Evolutionary conservation across 441 rosid species (phyloP).

Genomic region (Populus trichocarpa): DNA sequence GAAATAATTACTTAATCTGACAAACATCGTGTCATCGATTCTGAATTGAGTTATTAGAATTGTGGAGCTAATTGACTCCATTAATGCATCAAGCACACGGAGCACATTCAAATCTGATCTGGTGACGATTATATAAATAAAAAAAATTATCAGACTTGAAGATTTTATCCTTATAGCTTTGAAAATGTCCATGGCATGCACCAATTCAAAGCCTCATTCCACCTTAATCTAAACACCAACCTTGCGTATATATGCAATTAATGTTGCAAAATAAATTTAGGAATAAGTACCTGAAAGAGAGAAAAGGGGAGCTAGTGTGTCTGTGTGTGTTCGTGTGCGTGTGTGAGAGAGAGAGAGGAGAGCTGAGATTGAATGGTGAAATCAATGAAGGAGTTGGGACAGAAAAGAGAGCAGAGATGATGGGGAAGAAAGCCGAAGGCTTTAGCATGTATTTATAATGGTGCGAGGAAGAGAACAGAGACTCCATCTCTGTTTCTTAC

Average conservation of each 20-base stretch:
- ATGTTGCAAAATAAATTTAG: not conserved
- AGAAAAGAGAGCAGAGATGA: not conserved
- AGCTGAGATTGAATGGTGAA: not conserved
- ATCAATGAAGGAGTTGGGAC: not conserved
- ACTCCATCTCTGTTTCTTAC: not conserved
- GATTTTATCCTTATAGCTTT: too few relatives aligned
- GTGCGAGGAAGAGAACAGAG: not conserved
- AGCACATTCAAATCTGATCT: not conserved
- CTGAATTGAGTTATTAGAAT: not conserved
- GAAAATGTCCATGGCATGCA: too few relatives aligned
- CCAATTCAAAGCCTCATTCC: not conserved
- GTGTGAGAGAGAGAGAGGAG: not conserved
- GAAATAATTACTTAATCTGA: not conserved
- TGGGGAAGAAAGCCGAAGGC: not conserved
- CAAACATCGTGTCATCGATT: not conserved
- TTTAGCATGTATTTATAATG: not conserved
- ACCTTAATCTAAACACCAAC: not conserved
- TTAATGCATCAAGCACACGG: not conserved
- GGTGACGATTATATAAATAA: too few relatives aligned
- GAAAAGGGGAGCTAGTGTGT: not conserved
- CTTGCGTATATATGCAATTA: not conserved
- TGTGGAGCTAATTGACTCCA: not conserved
- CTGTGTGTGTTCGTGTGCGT: too few relatives aligned
- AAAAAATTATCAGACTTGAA: too few relatives aligned
- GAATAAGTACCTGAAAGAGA: not conserved